Conservation (phyloP, 2,329 filamentous ascomycete genomes). For the Colletotrichum truncatum region DNA sequence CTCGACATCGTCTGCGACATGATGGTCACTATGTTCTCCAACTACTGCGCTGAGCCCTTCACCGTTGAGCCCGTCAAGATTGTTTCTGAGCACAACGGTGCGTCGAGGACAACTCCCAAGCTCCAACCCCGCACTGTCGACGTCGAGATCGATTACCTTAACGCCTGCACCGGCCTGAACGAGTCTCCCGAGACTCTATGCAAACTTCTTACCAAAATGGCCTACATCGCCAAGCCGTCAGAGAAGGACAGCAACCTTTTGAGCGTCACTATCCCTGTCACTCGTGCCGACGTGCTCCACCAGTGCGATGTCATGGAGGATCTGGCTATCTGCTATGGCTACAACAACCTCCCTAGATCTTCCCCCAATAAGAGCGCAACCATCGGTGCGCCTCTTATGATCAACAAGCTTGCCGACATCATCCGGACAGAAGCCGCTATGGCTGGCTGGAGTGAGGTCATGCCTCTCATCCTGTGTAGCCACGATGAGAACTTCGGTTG, state of each 20-base stretch:
- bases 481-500: conserved; percentile 98
- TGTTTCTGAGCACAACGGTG: conserved; percentile 87
- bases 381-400: conserved; percentile 83
- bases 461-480: conserved; percentile 95
- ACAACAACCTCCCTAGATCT: conserved; percentile 91
- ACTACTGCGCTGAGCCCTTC: conserved; percentile 88
- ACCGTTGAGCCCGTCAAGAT: conserved; percentile 95
- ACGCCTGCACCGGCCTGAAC: conserved; percentile 86
- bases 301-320: conserved; percentile 99
- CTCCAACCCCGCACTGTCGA: conserved; percentile 79
- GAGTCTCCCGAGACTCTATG: conserved; percentile 80
- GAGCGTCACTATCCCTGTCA: conserved; percentile 86
- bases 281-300: conserved; percentile 92
- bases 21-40: conserved; percentile 96
- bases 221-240: conserved; percentile 82
- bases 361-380: conserved; percentile 88
- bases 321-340: conserved; percentile 94
- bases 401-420: conserved; percentile 96
- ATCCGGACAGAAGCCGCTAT: conserved; percentile 89
- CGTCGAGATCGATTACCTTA: conserved; percentile 92
- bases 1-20: conserved; percentile 96
- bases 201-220: conserved; percentile 87
- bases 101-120: conserved; percentile 83
- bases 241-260: conserved; percentile 74
- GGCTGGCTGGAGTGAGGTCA: conserved; percentile 95